phyloP scores from a whole-genome alignment of 257 asterid species.

The Solanum bulbocastanum region DNA sequence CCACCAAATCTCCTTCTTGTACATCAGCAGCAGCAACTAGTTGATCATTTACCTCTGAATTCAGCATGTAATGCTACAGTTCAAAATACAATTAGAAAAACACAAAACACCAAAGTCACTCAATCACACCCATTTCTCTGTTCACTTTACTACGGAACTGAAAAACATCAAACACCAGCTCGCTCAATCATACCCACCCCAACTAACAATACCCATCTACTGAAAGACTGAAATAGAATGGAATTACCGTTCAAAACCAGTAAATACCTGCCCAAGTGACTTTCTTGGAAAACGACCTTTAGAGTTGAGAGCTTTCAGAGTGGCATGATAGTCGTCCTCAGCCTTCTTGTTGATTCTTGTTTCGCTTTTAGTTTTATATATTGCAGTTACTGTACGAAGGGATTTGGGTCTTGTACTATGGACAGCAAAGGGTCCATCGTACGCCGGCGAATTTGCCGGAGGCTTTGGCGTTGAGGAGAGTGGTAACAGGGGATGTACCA shows the following conservation, averaged over 20 bases:
- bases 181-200: background rate
- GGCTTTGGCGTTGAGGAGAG: background rate
- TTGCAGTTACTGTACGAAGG: background rate
- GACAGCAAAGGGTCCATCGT: background rate
- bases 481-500: constrained; percentile 21
- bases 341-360: constrained; percentile 26
- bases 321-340: constrained; percentile 74
- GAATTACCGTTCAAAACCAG: background rate
- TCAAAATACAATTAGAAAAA: background rate
- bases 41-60: constrained; percentile 61
- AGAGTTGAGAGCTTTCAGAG: constrained; percentile 92
- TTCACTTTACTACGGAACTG: background rate
- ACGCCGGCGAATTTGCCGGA: constrained; percentile 13
- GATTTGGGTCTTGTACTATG: background rate
- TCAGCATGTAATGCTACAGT: constrained; percentile 90
- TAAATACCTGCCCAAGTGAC: constrained; percentile 79
- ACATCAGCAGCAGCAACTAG: constrained; percentile 63
- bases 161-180: background rate
- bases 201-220: background rate
- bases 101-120: background rate
- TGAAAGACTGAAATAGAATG: background rate
- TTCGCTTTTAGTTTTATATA: constrained; percentile 3
- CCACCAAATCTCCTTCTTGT: constrained; percentile 76
- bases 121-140: background rate
- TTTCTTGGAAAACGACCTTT: constrained; percentile 86